Evolutionary conservation across 148 eudicot genomes (phyloP).

Genomic region (Mesembryanthemum crystallinum): DNA sequence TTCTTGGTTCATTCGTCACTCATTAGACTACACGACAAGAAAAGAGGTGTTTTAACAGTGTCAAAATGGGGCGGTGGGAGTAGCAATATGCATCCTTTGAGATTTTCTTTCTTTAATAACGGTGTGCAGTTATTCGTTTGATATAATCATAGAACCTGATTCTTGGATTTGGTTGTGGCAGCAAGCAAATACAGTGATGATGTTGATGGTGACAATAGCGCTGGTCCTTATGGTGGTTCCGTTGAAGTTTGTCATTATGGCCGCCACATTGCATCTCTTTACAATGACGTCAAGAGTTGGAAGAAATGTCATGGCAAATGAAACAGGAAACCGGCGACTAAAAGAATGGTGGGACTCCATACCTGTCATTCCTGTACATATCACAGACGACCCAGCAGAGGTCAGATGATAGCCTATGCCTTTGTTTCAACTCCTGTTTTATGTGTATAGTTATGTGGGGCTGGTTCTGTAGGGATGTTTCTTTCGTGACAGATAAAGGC

Average conservation of each 20-base stretch:
- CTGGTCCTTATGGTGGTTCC: slow-evolving; percentile 55
- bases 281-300: slow-evolving; percentile 38
- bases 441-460: neutral
- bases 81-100: too few relatives aligned
- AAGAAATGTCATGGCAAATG: slow-evolving; percentile 32
- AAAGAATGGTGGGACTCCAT: slow-evolving; percentile 98
- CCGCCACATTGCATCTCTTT: slow-evolving; percentile 37
- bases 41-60: too few relatives aligned
- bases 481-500: neutral
- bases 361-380: slow-evolving; percentile 66
- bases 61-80: too few relatives aligned
- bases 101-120: neutral
- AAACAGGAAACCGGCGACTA: slow-evolving; percentile 53
- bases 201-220: slow-evolving; percentile 43
- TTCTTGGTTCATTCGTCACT: too few relatives aligned
- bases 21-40: too few relatives aligned
- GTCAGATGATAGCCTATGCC: neutral
- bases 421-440: too few relatives aligned
- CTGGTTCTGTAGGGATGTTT: neutral
- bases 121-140: neutral
- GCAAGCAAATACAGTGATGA: slow-evolving; percentile 68
- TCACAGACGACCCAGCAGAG: slow-evolving; percentile 36
- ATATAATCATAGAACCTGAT: neutral
- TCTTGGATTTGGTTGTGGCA: slow-evolving; percentile 28
- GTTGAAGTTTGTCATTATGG: slow-evolving; percentile 59